Conservation (phyloP, 257 asterid genomes). For the Pogostemon cablin region DNA sequence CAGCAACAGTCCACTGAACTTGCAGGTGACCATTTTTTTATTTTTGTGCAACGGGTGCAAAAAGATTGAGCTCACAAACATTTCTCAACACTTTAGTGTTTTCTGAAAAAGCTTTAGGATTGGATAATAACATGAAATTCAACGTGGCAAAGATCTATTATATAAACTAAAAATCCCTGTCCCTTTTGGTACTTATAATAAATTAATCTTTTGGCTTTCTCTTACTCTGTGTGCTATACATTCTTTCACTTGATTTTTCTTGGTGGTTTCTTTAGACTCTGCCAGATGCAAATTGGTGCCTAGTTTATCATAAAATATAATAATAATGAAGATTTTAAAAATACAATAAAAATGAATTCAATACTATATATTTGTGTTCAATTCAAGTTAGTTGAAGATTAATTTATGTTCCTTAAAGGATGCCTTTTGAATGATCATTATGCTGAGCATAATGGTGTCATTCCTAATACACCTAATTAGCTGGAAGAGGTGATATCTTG, state of each 20-base stretch:
- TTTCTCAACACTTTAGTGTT: slow-evolving; percentile 14
- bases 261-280: neutral
- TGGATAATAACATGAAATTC: neutral
- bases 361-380: neutral
- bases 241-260: slow-evolving; percentile 7
- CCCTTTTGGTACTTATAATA: neutral
- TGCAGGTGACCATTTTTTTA: slow-evolving; percentile 41
- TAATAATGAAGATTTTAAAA: neutral
- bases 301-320: neutral
- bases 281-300: neutral
- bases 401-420: neutral
- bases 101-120: neutral
- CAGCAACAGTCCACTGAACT: slow-evolving; percentile 32
- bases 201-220: neutral
- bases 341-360: neutral
- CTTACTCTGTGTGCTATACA: neutral
- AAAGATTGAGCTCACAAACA: neutral
- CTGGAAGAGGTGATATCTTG: neutral
- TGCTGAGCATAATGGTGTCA: neutral
- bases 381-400: neutral
- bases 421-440: neutral
- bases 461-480: neutral
- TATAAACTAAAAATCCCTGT: neutral
- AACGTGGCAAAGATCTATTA: neutral
- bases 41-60: neutral